These are phyloP conservation scores for Lactuca saligna DNA, from an alignment of 129 eudicot species.

Conservation along the genomic window DNA sequence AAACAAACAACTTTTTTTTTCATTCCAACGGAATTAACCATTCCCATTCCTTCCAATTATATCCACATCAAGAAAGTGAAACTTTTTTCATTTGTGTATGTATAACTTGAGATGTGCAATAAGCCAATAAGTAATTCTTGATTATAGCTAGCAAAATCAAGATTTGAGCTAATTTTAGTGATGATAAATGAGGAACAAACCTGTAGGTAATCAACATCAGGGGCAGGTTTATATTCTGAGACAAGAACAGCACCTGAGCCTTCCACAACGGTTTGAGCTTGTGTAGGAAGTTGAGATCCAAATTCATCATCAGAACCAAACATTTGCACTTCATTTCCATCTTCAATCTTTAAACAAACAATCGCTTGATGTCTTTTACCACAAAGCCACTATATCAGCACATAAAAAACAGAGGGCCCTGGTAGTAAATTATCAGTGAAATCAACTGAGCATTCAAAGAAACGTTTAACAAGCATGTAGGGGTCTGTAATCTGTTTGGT, in stretches of 20 bases:
- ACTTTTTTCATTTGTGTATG: neutral
- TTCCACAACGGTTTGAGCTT: conserved; percentile 70
- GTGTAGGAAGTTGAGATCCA: conserved; percentile 59
- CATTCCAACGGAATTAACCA: no score
- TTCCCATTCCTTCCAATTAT: neutral
- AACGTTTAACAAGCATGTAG: conserved; percentile 17
- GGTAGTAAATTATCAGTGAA: conserved; percentile 83
- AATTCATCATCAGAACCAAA: conserved; percentile 82
- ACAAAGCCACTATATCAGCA: conserved; percentile 82
- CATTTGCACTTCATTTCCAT: conserved; percentile 47
- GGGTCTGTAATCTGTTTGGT: neutral
- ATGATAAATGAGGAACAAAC: conserved; percentile 32
- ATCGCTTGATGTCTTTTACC: conserved; percentile 52
- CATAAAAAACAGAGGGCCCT: conserved; percentile 72
- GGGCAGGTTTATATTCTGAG: conserved; percentile 75
- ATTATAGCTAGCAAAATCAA: neutral
- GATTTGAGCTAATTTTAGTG: neutral
- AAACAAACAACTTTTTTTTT: no score
- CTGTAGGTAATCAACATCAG: conserved; percentile 98
- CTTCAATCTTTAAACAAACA: conserved; percentile 44
- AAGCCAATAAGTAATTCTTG: neutral
- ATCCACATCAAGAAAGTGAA: neutral
- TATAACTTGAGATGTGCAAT: neutral
- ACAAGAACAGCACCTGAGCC: conserved; percentile 63
- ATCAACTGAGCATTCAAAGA: conserved; percentile 55